Percentiles rank a stretch among this genome's conserved stretches.
These are phyloP conservation scores for Boletus pseudopeckii DNA, from an alignment of 768 basidiomycete genomes.

Conservation along the genomic window DNA sequence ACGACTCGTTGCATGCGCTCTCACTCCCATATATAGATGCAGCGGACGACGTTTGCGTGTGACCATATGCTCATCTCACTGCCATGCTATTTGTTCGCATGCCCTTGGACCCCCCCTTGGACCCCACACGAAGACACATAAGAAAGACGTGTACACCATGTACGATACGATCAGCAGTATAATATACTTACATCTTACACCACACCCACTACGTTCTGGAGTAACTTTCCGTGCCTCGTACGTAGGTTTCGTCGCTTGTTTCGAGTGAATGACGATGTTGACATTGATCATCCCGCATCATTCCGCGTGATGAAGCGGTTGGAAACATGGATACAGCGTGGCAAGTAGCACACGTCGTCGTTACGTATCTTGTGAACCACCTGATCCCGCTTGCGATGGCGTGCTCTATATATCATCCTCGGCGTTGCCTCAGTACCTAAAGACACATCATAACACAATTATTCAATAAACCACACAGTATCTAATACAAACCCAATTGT, in stretches of 20 bases:
- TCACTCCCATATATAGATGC: conserved; percentile 18
- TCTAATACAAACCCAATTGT: conserved; percentile 7
- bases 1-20: conserved; percentile 3
- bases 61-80: conserved; percentile 16
- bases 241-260: background rate
- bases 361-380: background rate
- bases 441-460: background rate
- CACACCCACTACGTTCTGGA: background rate
- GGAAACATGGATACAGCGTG: conserved; percentile 9
- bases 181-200: conserved; percentile 18
- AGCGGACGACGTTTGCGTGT: conserved; percentile 17
- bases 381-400: too few species aligned
- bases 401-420: too few species aligned
- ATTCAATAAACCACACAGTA: background rate
- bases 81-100: conserved; percentile 18
- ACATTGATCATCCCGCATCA: background rate
- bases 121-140: background rate
- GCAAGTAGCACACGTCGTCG: background rate
- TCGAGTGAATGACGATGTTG: background rate
- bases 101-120: conserved; percentile 10
- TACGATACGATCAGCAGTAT: conserved; percentile 26
- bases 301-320: background rate
- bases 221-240: conserved; percentile 2
- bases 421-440: too few species aligned
- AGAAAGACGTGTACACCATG: conserved; percentile 25